Evolutionary conservation across 2,329 filamentous ascomycete species (phyloP).

Genomic region (Teratosphaeria destructans): DNA sequence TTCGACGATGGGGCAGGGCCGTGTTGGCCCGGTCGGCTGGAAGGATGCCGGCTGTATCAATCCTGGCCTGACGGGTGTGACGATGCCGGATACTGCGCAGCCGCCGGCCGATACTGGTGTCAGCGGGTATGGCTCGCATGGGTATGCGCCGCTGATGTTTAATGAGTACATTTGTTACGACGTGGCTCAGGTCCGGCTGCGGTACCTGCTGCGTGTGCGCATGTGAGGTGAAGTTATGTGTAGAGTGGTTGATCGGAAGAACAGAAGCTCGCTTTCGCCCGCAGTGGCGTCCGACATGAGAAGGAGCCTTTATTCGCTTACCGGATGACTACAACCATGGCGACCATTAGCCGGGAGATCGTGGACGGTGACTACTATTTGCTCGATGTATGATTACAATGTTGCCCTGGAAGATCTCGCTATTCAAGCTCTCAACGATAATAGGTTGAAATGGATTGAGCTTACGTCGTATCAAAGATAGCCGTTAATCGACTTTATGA

Average conservation of each 20-base stretch:
- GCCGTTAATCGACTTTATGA: too few species aligned
- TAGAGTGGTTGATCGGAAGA: not conserved
- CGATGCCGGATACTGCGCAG: constrained; percentile 36
- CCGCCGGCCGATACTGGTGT: constrained; percentile 13
- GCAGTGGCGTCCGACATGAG: not conserved
- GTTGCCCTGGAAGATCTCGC: not conserved
- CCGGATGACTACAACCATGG: not conserved
- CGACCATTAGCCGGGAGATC: not conserved
- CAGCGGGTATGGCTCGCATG: constrained; percentile 2
- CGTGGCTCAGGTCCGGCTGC: constrained; percentile 56
- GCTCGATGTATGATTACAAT: not conserved
- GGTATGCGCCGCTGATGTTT: constrained; percentile 45
- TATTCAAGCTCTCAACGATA: too few species aligned
- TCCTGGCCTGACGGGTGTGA: constrained; percentile 53
- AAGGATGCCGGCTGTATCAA: constrained; percentile 63
- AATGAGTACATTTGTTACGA: constrained; percentile 57
- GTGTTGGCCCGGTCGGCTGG: constrained; percentile 57
- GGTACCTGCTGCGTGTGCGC: constrained; percentile 57
- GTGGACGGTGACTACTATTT: not conserved
- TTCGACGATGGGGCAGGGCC: constrained; percentile 62
- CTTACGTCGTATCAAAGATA: too few species aligned
- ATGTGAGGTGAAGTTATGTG: constrained; percentile 7
- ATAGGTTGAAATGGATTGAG: too few species aligned
- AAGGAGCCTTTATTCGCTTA: not conserved
- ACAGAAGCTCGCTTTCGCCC: not conserved